Conservation (phyloP, 345 rosid genomes). For the Eucalyptus cladocalyx region DNA sequence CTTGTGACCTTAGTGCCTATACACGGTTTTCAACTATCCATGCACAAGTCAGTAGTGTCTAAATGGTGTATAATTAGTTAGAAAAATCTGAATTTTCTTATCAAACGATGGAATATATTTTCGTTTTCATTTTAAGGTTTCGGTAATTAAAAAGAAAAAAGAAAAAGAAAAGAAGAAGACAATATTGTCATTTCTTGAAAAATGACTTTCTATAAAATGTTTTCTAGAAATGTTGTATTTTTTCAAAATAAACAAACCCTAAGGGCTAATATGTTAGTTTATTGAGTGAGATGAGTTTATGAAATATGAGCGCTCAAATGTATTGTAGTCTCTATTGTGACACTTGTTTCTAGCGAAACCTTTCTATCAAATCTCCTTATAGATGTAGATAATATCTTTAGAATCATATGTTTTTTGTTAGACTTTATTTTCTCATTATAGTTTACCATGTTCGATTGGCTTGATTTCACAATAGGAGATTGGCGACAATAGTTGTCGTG, state of each 20-base stretch:
- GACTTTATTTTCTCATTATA: too few species aligned
- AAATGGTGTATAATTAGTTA: too few species aligned
- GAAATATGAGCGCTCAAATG: neutral
- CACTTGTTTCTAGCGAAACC: neutral
- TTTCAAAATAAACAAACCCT: neutral
- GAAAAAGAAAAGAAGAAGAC: too few species aligned
- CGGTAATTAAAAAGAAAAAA: too few species aligned
- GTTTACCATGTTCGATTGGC: neutral
- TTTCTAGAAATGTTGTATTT: too few species aligned
- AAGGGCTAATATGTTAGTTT: neutral
- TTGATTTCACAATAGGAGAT: neutral
- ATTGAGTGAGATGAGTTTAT: neutral
- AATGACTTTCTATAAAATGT: too few species aligned
- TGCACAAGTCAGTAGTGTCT: neutral
- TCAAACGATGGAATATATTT: too few species aligned
- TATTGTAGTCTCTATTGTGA: neutral
- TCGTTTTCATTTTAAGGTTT: too few species aligned
- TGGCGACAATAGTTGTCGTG: neutral
- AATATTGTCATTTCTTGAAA: too few species aligned
- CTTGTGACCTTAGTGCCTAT: neutral
- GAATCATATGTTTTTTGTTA: neutral
- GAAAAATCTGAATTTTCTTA: neutral
- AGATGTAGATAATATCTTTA: neutral
- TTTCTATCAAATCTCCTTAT: neutral
- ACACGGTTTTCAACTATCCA: accelerated